Evolutionary conservation across 371 early-diverging fungal genomes (phyloP).

Genomic region (Choanephora cucurbitarum): DNA sequence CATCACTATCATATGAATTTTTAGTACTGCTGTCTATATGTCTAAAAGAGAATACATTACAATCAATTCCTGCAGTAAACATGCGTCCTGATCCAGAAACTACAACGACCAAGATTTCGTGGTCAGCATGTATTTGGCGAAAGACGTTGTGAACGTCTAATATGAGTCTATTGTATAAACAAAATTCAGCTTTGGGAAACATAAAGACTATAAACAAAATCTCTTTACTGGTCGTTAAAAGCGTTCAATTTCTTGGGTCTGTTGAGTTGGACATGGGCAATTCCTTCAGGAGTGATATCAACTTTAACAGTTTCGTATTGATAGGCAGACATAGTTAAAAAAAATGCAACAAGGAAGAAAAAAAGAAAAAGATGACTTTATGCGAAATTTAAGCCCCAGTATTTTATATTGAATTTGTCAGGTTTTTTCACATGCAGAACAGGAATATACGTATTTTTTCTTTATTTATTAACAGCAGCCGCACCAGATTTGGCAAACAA

Average conservation of each 20-base stretch:
- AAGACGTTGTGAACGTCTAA: constrained; percentile 53
- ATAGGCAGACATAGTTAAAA: constrained; percentile 38
- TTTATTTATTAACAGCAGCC: constrained; percentile 21
- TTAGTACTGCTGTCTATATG: no score
- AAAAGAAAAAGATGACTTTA: constrained; percentile 1
- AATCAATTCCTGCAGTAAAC: constrained; percentile 92
- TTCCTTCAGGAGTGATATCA: constrained; percentile 54
- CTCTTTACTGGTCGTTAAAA: constrained; percentile 63
- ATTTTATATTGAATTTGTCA: constrained; percentile 1
- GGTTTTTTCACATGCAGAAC: constrained; percentile 14
- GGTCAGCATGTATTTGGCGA: constrained; percentile 55
- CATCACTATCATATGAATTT: constrained; percentile 10
- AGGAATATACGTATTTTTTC: background rate
- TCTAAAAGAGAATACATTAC: constrained; percentile 50
- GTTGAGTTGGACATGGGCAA: constrained; percentile 84
- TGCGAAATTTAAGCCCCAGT: background rate
- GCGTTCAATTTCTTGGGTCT: constrained; percentile 83
- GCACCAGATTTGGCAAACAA: constrained; percentile 49
- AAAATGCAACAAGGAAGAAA: constrained; percentile 3
- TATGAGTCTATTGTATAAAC: constrained; percentile 18
- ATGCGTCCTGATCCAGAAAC: constrained; percentile 72
- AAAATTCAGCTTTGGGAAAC: background rate
- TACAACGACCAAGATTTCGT: constrained; percentile 72
- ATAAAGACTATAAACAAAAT: background rate
- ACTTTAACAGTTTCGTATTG: constrained; percentile 65